Conservation (phyloP, 2,329 filamentous ascomycete genomes). For the Xylaria sp. region DNA sequence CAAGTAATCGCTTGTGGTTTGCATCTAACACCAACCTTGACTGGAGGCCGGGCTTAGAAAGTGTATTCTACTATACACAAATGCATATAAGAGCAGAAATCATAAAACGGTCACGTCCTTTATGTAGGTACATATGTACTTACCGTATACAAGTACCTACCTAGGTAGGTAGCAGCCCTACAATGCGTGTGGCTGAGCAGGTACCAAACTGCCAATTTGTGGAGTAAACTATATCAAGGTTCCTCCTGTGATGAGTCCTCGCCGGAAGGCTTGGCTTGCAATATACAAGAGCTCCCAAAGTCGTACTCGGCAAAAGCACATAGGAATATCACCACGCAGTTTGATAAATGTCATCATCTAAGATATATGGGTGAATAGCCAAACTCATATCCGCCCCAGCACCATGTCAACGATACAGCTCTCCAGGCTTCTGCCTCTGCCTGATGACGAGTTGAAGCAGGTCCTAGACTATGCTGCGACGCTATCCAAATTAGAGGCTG, state of each 20-base stretch:
- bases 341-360: background rate
- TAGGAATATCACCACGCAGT: background rate
- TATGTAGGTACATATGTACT: background rate
- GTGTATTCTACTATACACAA: no score
- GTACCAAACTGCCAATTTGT: background rate
- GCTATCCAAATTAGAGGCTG: conserved; percentile 80
- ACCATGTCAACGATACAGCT: conserved; percentile 74
- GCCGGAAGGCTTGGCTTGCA: conserved; percentile 1
- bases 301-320: background rate
- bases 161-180: no score
- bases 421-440: conserved; percentile 82
- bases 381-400: background rate
- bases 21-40: no score
- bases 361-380: background rate
- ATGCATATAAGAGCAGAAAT: background rate
- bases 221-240: background rate
- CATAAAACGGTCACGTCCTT: no score
- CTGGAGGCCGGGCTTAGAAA: no score
- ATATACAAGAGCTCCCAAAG: background rate
- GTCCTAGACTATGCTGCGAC: conserved; percentile 83
- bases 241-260: conserved; percentile 14
- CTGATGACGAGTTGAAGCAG: conserved; percentile 85
- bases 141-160: background rate
- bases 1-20: no score
- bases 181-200: no score